phyloP scores from a whole-genome alignment of 2,329 filamentous ascomycete genomes.

The Trichoderma koningii region DNA sequence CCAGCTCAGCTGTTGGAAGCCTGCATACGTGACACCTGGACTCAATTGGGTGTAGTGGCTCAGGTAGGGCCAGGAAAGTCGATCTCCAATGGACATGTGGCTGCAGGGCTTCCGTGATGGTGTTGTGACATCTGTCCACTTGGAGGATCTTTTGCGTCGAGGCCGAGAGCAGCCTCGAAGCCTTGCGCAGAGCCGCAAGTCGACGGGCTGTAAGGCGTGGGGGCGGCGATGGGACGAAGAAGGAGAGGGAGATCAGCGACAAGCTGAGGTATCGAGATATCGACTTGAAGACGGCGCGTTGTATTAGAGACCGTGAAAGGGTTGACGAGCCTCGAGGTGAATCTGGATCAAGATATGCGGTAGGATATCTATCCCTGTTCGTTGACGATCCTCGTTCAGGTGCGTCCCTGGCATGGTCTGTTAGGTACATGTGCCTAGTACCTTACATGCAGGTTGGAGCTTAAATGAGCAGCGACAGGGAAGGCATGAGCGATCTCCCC shows the following conservation, averaged over 20 bases:
- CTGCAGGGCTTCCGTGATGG: background rate
- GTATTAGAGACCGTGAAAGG: no score
- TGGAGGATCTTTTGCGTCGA: background rate
- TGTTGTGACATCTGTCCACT: background rate
- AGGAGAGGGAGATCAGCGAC: no score
- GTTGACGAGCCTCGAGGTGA: no score
- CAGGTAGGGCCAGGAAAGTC: background rate
- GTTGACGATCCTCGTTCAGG: no score
- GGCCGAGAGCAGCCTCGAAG: conserved; percentile 9
- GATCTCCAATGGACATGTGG: background rate
- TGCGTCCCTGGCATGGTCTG: no score
- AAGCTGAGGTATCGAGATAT: no score
- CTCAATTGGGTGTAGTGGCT: background rate
- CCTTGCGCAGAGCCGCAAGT: conserved; percentile 10
- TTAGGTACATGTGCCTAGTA: no score
- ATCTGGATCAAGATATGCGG: no score
- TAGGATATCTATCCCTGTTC: no score
- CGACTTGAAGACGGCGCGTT: no score
- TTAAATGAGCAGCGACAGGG: background rate
- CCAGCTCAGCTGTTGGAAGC: background rate
- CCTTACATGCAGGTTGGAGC: no score
- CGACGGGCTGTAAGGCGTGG: background rate
- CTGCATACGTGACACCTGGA: background rate
- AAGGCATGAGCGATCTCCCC: background rate
- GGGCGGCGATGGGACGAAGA: background rate